phyloP scores from a whole-genome alignment of 768 basidiomycete genomes.

The Suillus variegatus region DNA sequence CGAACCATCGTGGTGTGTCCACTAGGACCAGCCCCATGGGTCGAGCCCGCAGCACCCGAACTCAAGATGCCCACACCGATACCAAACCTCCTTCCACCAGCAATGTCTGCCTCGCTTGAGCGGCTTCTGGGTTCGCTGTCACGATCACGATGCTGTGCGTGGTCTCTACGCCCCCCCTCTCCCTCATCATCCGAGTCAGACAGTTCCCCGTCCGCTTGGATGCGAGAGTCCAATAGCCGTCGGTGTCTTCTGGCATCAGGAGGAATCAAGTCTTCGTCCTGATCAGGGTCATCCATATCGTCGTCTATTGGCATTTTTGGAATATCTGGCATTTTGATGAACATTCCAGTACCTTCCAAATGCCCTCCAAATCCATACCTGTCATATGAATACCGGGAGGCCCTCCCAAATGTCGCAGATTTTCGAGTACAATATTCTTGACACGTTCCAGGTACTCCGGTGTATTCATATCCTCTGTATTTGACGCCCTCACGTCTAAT shows the following conservation, averaged over 20 bases:
- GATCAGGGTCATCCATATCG: constrained; percentile 74
- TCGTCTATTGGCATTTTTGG: constrained; percentile 85
- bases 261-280: constrained; percentile 81
- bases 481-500: constrained; percentile 91
- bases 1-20: constrained; percentile 53
- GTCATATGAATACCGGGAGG: constrained; percentile 94
- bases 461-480: constrained; percentile 94
- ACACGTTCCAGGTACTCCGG: constrained; percentile 92
- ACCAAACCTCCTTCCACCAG: constrained; percentile 55
- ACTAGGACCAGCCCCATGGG: constrained; percentile 78
- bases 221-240: constrained; percentile 74
- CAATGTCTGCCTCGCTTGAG: constrained; percentile 45
- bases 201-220: constrained; percentile 85
- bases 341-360: not conserved
- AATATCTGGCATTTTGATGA: constrained; percentile 55
- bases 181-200: constrained; percentile 99
- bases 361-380: constrained; percentile 46
- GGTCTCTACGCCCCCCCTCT: constrained; percentile 78
- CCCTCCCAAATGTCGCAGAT: constrained; percentile 80
- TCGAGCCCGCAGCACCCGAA: constrained; percentile 52
- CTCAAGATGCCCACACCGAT: constrained; percentile 73
- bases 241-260: constrained; percentile 76
- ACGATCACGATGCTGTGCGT: constrained; percentile 55
- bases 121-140: constrained; percentile 44
- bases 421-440: constrained; percentile 89